Base-by-base conservation (phyloP, 2,329 filamentous ascomycete genomes). In the Colletotrichum simmondsii region DNA sequence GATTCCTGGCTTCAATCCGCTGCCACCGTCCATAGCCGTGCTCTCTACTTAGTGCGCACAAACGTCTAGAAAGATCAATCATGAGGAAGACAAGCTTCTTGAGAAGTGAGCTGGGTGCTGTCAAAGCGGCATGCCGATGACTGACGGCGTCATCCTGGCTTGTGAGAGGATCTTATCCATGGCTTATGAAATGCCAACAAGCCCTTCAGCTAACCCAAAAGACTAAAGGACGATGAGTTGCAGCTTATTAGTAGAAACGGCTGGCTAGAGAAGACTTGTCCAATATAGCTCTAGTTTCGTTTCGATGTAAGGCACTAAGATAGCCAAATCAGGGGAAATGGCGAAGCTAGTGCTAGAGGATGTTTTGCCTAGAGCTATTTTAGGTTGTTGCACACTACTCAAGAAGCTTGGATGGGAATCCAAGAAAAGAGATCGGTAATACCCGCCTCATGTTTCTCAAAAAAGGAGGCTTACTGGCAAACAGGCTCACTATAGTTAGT, bases 61-160 rank as follows among this genome's bases (percentile, higher is more conserved):
- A 49, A 49, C 8, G 37, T 56, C 32, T 64, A 59, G n/a, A 59
- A 64, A 54, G 59, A 56, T 64, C 53, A 49, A 14, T n/a, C 22
- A 14, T 11, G 24, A 37, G 26, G n/a, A 16, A 26, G n/a, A 7
- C 53, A 37, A 22, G 42, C 59, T 28, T n/a, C 32, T 16, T 24
- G 32, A 37, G 14, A 37, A 26, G 16, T 46, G 22, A 7, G 3
- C 6, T 19, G 19, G 7, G 14, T 22, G 26, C 19, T 57, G 32
- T 46, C 68, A 35, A 4, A 66, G 11, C 56, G 30, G 19, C 2
- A n/a, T 19, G 1, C 37, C 16, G 5, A 19, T 4, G 24, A n/a
- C 37, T 2, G 57, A 58, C 14, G 65, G 69, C 52, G 57, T 53
- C n/a, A 37, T 16, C 56, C 37, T 28, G 64, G 52, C 57, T 30